phyloP scores from a whole-genome alignment of 192 early-diverging fungal species.

The Coemansia sp. region DNA sequence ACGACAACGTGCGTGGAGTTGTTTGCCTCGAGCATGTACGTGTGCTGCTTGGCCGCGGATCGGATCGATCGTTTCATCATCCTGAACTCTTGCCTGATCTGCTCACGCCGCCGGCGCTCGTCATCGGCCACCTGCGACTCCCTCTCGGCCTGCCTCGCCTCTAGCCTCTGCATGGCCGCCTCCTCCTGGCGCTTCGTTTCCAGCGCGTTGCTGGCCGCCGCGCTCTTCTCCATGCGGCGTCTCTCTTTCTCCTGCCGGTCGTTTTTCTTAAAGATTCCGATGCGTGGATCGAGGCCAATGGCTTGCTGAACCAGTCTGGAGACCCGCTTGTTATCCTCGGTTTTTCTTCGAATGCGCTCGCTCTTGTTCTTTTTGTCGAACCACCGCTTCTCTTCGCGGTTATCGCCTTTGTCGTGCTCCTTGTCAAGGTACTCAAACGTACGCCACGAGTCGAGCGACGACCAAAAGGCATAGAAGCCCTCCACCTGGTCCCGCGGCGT shows the following conservation, averaged over 20 bases:
- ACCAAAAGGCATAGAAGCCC: constrained; percentile 73
- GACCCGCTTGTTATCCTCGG: constrained; percentile 75
- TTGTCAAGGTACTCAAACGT: constrained; percentile 79
- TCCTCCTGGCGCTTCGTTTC: constrained; percentile 23
- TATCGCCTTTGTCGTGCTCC: constrained; percentile 67
- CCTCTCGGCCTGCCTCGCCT: constrained; percentile 13
- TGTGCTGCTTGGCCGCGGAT: constrained; percentile 48
- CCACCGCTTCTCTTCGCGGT: constrained; percentile 75
- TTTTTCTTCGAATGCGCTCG: constrained; percentile 69
- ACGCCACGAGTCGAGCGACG: constrained; percentile 74
- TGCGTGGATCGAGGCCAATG: constrained; percentile 69
- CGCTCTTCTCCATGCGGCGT: constrained; percentile 22
- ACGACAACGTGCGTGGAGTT: neutral
- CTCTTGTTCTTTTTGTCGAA: constrained; percentile 74
- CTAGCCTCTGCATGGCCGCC: constrained; percentile 1
- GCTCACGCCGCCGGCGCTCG: constrained; percentile 20
- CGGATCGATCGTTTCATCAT: constrained; percentile 35
- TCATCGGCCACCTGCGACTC: constrained; percentile 39
- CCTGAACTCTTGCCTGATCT: constrained; percentile 38
- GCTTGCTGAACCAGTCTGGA: constrained; percentile 62
- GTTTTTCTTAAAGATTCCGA: constrained; percentile 65
- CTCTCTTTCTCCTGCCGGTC: constrained; percentile 55
- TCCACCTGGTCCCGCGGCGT: constrained; percentile 65
- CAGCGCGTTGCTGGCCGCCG: constrained; percentile 30
- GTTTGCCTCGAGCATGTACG: constrained; percentile 35